phyloP scores from a whole-genome alignment of 2,329 filamentous ascomycete species.

The Hypocreales sp. region DNA sequence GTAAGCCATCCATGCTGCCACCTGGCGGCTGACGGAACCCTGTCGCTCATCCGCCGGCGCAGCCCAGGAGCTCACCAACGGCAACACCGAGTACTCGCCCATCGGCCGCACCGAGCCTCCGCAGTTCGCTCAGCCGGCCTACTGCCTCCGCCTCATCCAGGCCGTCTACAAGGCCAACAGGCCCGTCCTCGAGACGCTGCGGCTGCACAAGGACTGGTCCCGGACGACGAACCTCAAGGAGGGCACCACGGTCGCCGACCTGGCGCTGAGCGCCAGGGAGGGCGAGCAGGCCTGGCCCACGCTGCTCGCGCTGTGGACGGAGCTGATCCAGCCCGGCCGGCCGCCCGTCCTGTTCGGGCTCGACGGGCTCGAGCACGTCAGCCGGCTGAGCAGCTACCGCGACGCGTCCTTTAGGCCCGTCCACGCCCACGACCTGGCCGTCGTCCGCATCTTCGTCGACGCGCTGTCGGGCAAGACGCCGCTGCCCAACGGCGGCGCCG shows the following conservation, averaged over 20 bases:
- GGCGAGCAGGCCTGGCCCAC: slow-evolving; percentile 65
- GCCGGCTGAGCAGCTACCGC: slow-evolving; percentile 64
- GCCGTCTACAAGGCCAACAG: slow-evolving; percentile 61
- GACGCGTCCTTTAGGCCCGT: slow-evolving; percentile 55
- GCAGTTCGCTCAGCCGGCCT: slow-evolving; percentile 65
- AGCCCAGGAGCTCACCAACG: slow-evolving; percentile 68
- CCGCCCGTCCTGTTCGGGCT: slow-evolving; percentile 55
- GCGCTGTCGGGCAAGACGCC: slow-evolving; percentile 45
- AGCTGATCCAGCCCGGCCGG: slow-evolving; percentile 44
- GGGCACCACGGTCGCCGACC: slow-evolving; percentile 47
- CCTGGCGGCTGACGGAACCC: too few relatives aligned
- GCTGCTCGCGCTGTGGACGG: slow-evolving; percentile 67
- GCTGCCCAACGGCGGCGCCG: slow-evolving; percentile 59
- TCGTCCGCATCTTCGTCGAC: slow-evolving; percentile 61
- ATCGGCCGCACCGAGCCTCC: slow-evolving; percentile 40
- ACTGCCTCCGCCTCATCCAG: slow-evolving; percentile 58
- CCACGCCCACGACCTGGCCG: slow-evolving; percentile 70
- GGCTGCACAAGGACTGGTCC: slow-evolving; percentile 27
- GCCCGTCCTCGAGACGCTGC: slow-evolving; percentile 38
- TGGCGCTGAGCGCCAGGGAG: slow-evolving; percentile 58
- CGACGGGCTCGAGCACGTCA: slow-evolving; percentile 70
- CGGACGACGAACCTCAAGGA: slow-evolving; percentile 29
- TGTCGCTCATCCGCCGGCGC: background rate
- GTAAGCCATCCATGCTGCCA: slow-evolving; percentile 29
- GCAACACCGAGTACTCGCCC: slow-evolving; percentile 64